phyloP scores from a whole-genome alignment of 78 protist species.

The Polysphondylium violaceum region DNA sequence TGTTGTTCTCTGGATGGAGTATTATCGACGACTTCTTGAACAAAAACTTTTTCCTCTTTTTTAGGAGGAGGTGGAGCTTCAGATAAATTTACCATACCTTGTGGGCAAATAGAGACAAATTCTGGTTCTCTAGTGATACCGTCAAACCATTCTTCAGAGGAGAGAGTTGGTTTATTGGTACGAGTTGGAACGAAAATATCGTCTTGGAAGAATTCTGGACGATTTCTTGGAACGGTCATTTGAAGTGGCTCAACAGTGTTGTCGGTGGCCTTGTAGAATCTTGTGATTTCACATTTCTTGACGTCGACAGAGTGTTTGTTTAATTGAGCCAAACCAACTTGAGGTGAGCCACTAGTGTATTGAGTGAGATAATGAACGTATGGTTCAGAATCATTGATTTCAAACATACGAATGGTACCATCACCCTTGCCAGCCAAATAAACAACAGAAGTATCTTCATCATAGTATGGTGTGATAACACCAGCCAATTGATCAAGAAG shows the following conservation, averaged over 20 bases:
- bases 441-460: constrained; percentile 87
- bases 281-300: constrained; percentile 85
- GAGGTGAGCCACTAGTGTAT: constrained; percentile 43
- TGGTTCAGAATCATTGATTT: constrained; percentile 84
- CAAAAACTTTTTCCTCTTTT: constrained; percentile 15
- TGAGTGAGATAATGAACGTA: constrained; percentile 81
- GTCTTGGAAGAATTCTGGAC: constrained; percentile 89
- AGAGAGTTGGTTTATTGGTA: constrained; percentile 60
- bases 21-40: constrained; percentile 16
- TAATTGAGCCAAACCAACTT: constrained; percentile 78
- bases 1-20: constrained; percentile 52
- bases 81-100: constrained; percentile 43
- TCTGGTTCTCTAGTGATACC: constrained; percentile 75
- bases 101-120: constrained; percentile 40
- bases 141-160: constrained; percentile 88
- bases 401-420: constrained; percentile 85
- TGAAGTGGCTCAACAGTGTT: constrained; percentile 76
- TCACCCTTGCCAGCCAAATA: constrained; percentile 91
- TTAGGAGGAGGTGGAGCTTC: constrained; percentile 61
- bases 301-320: constrained; percentile 73
- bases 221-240: constrained; percentile 89
- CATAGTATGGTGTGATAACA: constrained; percentile 87
- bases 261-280: constrained; percentile 59
- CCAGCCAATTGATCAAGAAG: constrained; percentile 73
- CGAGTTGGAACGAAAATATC: constrained; percentile 90